Evolutionary conservation across 169 alveolate genomes (phyloP).

Genomic region (Besnoitia besnoiti): DNA sequence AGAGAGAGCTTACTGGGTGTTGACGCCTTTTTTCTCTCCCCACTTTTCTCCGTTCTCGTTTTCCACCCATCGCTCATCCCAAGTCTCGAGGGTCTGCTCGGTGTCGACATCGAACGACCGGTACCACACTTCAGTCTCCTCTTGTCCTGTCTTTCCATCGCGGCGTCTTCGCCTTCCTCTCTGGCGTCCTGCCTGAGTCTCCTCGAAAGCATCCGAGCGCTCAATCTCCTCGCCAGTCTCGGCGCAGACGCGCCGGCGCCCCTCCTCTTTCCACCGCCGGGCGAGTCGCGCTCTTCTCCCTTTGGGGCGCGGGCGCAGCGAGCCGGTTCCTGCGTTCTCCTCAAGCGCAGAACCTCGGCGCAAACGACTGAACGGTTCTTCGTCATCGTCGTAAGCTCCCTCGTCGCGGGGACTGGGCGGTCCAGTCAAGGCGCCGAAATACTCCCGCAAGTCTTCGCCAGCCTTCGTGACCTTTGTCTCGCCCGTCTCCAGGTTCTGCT

Average conservation of each 20-base stretch:
- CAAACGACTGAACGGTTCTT: background rate
- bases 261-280: conserved; percentile 35
- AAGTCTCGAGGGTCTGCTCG: background rate
- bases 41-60: conserved; percentile 21
- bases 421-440: background rate
- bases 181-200: conserved; percentile 26
- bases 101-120: background rate
- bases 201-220: conserved; percentile 18
- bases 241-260: background rate
- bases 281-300: background rate
- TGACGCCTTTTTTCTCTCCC: conserved; percentile 37
- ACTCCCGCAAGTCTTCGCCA: conserved; percentile 15
- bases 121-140: conserved; percentile 32
- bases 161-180: conserved; percentile 15
- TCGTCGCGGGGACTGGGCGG: background rate
- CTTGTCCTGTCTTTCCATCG: background rate
- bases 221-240: background rate
- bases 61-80: conserved; percentile 17
- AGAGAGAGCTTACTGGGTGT: conserved; percentile 13
- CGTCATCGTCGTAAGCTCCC: background rate
- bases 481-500: conserved; percentile 20
- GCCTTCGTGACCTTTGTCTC: background rate
- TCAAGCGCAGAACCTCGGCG: too few relatives aligned
- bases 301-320: background rate
- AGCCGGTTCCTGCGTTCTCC: background rate